Evolutionary conservation across 441 rosid species (phyloP).

Genomic region (Macaranga tanarius): DNA sequence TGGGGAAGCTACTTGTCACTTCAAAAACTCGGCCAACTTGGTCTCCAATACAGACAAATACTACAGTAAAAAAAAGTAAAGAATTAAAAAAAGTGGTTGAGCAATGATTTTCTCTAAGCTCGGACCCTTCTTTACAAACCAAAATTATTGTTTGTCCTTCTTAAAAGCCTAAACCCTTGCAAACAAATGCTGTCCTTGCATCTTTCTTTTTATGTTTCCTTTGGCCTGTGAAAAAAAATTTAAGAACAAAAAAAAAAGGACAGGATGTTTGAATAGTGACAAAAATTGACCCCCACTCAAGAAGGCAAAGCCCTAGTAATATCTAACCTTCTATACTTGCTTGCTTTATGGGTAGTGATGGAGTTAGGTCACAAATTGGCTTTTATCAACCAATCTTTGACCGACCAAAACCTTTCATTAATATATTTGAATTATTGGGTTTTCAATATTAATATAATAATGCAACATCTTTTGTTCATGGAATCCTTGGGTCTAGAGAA

Average conservation of each 20-base stretch:
- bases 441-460: neutral
- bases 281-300: slow-evolving; percentile 24
- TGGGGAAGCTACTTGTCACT: neutral
- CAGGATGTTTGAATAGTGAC: slow-evolving; percentile 39
- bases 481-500: slow-evolving; percentile 11
- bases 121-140: slow-evolving; percentile 30
- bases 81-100: slow-evolving; percentile 17
- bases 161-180: slow-evolving; percentile 36
- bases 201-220: slow-evolving; percentile 13
- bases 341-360: slow-evolving; percentile 7
- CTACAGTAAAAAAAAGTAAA: slow-evolving; percentile 8
- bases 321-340: slow-evolving; percentile 2
- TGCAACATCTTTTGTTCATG: neutral
- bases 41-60: slow-evolving; percentile 13
- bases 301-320: slow-evolving; percentile 23
- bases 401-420: slow-evolving; percentile 17
- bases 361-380: slow-evolving; percentile 25
- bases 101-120: slow-evolving; percentile 25
- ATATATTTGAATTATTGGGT: neutral
- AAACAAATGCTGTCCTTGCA: slow-evolving; percentile 11
- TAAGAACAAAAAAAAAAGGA: neutral
- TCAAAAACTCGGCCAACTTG: slow-evolving; percentile 15
- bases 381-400: slow-evolving; percentile 32
- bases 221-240: neutral
- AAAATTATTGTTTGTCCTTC: slow-evolving; percentile 25